Evolutionary conservation across 148 eudicot genomes (phyloP), one percentile per base, ranked within the genome.

Genomic region (Rhododendron simsii): DNA sequence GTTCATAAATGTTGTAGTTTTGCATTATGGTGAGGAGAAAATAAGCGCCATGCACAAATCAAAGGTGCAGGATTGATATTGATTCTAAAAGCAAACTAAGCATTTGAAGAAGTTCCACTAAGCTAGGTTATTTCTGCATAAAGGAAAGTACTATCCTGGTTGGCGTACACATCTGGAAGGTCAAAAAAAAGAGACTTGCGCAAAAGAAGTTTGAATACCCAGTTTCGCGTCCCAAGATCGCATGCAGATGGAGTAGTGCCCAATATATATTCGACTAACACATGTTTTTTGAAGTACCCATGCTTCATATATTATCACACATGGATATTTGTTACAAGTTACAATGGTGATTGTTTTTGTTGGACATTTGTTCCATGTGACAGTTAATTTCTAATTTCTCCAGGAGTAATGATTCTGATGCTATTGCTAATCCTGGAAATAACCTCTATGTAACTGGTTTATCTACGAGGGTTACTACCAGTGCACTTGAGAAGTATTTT

Each of bases 401-500:
- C 89, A 93, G 94, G 95, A 91, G 93, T 85, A 89, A 81, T 80
- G 91, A 91, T 89, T 89, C 90, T 50, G 88, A 79, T 77, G 92
- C 84, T 88, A 89, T 87, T 76, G 84, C 84, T 69, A 94, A 94
- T 86, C 94, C 94, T 76, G 96, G 96, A 57, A 94, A 93, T 88
- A 93, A 90, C 79, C 80, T 94, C 84, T 94, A 94, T 87, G 95
- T 94, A 35, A 93, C 95, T 83, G 96, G 95, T 47, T 88, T 94
- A 86, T 94, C 96, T 10, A 90, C 90, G 16, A 91, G 96, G 90
- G 96, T 93, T 83, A 87, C 91, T 84, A 53, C 61, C 82, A 86
- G 87, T 82, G 96, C 93, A 82, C 94, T 94, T 67, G 93, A 93
- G 92, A 91, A 87, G 88, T 90, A 77, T 85, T 94, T 93, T 87